Evolutionary conservation across 805 yeast species (phyloP).

Genomic region (Monosporozyma servazzii): DNA sequence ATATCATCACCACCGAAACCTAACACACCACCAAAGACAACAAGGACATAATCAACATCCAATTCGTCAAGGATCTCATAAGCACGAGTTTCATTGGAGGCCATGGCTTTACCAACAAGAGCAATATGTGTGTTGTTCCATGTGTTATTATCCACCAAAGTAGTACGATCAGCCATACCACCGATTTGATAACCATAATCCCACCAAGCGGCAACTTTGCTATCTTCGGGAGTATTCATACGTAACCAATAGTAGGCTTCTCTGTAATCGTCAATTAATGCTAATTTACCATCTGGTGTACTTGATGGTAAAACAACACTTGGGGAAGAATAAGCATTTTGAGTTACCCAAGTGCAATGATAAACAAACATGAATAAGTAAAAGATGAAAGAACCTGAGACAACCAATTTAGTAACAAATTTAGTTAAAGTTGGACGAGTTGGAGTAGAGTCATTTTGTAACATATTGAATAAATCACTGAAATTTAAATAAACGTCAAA

Average conservation of each 20-base stretch:
- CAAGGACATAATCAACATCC: slow-evolving; percentile 89
- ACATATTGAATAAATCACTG: slow-evolving; percentile 15
- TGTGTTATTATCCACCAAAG: slow-evolving; percentile 95
- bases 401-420: slow-evolving; percentile 49
- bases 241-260: slow-evolving; percentile 99
- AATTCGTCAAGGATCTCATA: slow-evolving; percentile 82
- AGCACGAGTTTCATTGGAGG: slow-evolving; percentile 77
- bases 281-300: slow-evolving; percentile 75
- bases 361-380: slow-evolving; percentile 75
- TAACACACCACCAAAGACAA: slow-evolving; percentile 87
- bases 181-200: slow-evolving; percentile 99
- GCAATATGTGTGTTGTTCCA: slow-evolving; percentile 99
- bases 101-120: slow-evolving; percentile 97
- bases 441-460: background rate
- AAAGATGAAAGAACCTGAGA: slow-evolving; percentile 56
- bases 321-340: slow-evolving; percentile 92
- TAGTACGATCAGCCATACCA: slow-evolving; percentile 99
- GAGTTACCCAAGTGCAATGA: slow-evolving; percentile 97
- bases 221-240: slow-evolving; percentile 94
- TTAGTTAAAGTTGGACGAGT: slow-evolving; percentile 7
- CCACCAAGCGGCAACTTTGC: slow-evolving; percentile 99
- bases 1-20: slow-evolving; percentile 96
- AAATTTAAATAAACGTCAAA: slow-evolving; percentile 75
- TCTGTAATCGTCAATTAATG: slow-evolving; percentile 89
- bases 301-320: slow-evolving; percentile 84